Base-by-base conservation (phyloP, 805 yeast genomes). In the Candida silvatica region DNA sequence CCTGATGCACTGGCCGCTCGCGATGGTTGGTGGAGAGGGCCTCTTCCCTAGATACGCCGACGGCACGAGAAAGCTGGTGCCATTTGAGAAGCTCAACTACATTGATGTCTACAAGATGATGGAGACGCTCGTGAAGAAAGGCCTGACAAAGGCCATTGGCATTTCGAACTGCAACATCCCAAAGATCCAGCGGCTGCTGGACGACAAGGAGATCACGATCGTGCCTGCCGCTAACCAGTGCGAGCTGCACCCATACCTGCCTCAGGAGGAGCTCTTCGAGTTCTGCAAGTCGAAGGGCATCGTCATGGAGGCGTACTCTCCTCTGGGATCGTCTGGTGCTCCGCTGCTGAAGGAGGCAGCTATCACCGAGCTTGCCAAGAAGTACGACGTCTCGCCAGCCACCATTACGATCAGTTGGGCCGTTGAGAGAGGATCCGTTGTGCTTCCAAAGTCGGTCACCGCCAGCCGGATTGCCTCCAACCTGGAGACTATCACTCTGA, bases 221-320 rank as follows among this genome's bases (percentile, higher is more conserved):
- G 68, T 65, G 22, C 95, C 95, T 8, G 87, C 74, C 8, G 74
- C 67, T 28, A 75, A 79, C 59, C 94, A 85, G 64, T 67, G 82
- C 40, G 94, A 85, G 62, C 59, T 75, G 26, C 94, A 84, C 56
- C 86, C 88, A 31, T 67, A 68, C 42, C 64, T 80, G 38, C 83
- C 83, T 31, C 90, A 83, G 54, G 63, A 56, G 6, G 77, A 77
- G 43, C 64, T 83, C 41, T 51, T 70, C 20, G 67, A 69, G 20
- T 80, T 52, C 55, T 67, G 77, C 51, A 59, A 64, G 35, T 51
- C 59, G 20, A 64, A 81, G 43, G 70, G 64, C 42, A 78, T 80
- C 43, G 56, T 64, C 20, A 58, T 80, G 31, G 82, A 80, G 54
- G 94, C 92, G 8, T 85, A 82, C 61, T 77, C 86, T 23, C 94